Percentiles rank a stretch among this genome's conserved stretches.
phyloP scores from a whole-genome alignment of 164 flowering plant species.

The Magnolia changhungtana region DNA sequence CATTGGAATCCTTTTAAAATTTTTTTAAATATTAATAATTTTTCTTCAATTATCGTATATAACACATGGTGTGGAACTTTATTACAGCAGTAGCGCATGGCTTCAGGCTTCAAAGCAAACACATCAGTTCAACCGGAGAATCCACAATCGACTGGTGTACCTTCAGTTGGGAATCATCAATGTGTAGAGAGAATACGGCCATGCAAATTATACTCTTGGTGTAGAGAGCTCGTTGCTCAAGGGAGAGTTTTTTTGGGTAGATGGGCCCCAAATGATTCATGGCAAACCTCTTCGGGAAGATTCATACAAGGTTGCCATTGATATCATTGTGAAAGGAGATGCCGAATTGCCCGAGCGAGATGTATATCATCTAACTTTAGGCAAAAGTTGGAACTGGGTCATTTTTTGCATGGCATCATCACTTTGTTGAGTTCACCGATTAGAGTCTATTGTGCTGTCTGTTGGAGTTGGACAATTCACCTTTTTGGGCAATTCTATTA shows the following conservation, averaged over 20 bases:
- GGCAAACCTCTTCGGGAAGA: neutral
- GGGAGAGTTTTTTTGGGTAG: neutral
- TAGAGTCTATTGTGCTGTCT: neutral
- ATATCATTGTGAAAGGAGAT: conserved; percentile 1
- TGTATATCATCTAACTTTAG: neutral
- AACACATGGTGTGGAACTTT: neutral
- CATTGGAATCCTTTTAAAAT: neutral
- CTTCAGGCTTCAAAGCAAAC: neutral
- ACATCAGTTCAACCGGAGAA: neutral
- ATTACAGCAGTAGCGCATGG: neutral
- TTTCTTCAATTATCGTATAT: neutral
- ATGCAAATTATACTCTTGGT: neutral
- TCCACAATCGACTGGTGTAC: neutral
- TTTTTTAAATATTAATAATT: neutral
- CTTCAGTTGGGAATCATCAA: neutral
- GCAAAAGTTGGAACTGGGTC: conserved; percentile 4
- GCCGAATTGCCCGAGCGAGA: conserved; percentile 1
- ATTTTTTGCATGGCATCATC: neutral
- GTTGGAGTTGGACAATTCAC: too few relatives aligned
- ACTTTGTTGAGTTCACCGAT: neutral
- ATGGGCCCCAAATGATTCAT: neutral
- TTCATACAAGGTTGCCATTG: neutral
- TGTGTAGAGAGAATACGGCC: neutral
- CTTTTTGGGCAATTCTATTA: too few relatives aligned
- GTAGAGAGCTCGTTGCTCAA: neutral